A percentile compares a stretch with the other conserved stretches of the same genome.
These are phyloP conservation scores for Ustilago lituana DNA, from an alignment of 1,284 basidiomycete species.

Conservation along the genomic window DNA sequence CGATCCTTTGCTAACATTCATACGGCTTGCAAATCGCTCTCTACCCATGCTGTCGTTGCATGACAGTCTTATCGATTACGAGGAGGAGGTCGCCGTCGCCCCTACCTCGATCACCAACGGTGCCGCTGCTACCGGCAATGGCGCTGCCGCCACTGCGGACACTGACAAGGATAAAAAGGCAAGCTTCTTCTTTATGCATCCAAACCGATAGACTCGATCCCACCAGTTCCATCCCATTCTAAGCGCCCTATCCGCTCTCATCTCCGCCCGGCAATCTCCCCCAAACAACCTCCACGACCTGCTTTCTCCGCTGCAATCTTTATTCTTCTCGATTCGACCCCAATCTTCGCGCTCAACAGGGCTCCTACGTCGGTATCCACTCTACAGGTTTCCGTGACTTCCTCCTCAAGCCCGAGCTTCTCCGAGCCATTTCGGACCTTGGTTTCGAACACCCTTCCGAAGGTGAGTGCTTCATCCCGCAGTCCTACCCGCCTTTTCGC, in stretches of 20 bases:
- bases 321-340: not conserved
- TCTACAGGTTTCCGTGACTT: constrained; percentile 75
- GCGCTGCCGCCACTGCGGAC: constrained; percentile 49
- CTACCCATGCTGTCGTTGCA: not conserved
- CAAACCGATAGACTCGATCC: constrained; percentile 13
- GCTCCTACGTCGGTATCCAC: constrained; percentile 67
- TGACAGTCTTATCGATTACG: constrained; percentile 67
- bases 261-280: constrained; percentile 19
- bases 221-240: not conserved
- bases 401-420: constrained; percentile 92
- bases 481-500: not conserved
- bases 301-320: not conserved
- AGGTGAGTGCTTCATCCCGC: constrained; percentile 72
- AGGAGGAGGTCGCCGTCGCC: constrained; percentile 65
- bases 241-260: constrained; percentile 52
- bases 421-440: constrained; percentile 96
- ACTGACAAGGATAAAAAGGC: constrained; percentile 66
- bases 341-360: constrained; percentile 37
- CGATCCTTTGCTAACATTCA: not conserved
- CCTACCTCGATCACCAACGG: constrained; percentile 56
- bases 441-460: constrained; percentile 99
- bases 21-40: not conserved
- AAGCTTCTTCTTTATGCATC: constrained; percentile 39
- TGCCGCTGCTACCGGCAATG: constrained; percentile 50
- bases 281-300: not conserved